Conservation (phyloP, 176 grass and related monocot genomes). For the Microstegium vimineum region DNA sequence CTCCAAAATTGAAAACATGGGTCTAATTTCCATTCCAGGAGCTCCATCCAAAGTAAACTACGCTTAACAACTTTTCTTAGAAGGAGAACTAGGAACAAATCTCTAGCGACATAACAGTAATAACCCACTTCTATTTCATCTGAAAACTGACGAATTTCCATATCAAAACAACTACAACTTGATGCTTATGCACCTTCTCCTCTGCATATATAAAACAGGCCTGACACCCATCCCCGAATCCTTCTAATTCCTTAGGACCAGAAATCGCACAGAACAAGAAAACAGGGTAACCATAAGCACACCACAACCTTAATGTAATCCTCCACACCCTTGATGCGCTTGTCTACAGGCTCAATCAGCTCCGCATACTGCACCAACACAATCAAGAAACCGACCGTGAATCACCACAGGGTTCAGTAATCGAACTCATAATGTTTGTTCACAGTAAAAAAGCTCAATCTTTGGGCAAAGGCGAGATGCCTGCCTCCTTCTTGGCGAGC, state of each 20-base stretch:
- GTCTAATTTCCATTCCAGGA: slow-evolving; percentile 3
- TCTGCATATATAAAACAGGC: not conserved
- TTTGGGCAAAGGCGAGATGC: slow-evolving; percentile 15
- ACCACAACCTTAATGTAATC: slow-evolving; percentile 58
- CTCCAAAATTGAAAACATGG: not conserved
- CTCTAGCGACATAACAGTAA: not conserved
- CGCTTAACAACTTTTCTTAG: not conserved
- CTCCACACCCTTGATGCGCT: slow-evolving; percentile 51
- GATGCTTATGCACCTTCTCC: not conserved
- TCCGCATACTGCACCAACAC: slow-evolving; percentile 32
- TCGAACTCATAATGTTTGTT: not conserved
- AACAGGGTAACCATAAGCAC: not conserved
- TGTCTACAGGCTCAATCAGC: slow-evolving; percentile 52
- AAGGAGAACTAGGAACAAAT: not conserved
- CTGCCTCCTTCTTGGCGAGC: slow-evolving; percentile 63
- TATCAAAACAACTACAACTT: not conserved
- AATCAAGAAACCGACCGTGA: not conserved
- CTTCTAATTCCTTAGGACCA: not conserved
- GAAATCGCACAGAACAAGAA: not conserved
- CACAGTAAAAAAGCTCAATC: not conserved
- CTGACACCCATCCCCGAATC: not conserved
- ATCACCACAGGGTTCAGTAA: not conserved
- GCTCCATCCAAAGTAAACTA: not conserved
- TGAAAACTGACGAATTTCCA: not conserved
- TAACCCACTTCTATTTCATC: not conserved